Evolutionary conservation across 2,329 filamentous ascomycete species (phyloP).

Genomic region (Fusarium beomiforme): DNA sequence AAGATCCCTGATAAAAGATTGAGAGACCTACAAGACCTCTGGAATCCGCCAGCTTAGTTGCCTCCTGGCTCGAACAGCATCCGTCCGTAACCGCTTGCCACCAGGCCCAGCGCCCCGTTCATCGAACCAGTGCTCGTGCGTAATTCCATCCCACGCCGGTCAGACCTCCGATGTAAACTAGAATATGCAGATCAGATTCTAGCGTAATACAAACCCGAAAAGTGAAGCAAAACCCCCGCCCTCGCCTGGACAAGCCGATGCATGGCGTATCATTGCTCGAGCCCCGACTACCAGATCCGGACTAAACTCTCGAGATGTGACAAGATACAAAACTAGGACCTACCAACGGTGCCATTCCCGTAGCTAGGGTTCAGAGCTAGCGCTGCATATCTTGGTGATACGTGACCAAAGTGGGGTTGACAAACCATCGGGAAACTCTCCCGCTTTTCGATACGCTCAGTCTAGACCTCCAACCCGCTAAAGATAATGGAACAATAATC

Average conservation of each 20-base stretch:
- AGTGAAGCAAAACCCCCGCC: not conserved
- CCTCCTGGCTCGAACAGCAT: not conserved
- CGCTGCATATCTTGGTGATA: not conserved
- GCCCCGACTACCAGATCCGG: slow-evolving; percentile 1
- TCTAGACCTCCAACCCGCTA: not conserved
- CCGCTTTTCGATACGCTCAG: slow-evolving; percentile 11
- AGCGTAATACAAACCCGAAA: not conserved
- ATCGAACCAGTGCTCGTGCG: not conserved
- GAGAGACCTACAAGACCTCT: not conserved
- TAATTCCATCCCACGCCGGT: not conserved
- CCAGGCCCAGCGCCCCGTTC: not conserved
- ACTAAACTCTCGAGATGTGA: not conserved
- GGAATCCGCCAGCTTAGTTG: not conserved
- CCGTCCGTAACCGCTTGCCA: not conserved
- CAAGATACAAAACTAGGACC: slow-evolving; percentile 3
- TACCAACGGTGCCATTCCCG: slow-evolving; percentile 29
- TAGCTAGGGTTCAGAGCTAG: not conserved
- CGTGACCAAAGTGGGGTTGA: slow-evolving; percentile 10
- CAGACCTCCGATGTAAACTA: not conserved
- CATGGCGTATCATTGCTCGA: not conserved
- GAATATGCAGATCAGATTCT: slow-evolving; percentile 6
- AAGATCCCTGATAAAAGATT: not conserved
- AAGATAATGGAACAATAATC: not conserved
- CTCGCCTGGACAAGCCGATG: slow-evolving; percentile 7
- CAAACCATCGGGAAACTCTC: slow-evolving; percentile 24